Percentiles rank a stretch among this genome's conserved stretches.
Conservation (phyloP, 2,329 filamentous ascomycete species). For the Sclerotinia spermophila region DNA sequence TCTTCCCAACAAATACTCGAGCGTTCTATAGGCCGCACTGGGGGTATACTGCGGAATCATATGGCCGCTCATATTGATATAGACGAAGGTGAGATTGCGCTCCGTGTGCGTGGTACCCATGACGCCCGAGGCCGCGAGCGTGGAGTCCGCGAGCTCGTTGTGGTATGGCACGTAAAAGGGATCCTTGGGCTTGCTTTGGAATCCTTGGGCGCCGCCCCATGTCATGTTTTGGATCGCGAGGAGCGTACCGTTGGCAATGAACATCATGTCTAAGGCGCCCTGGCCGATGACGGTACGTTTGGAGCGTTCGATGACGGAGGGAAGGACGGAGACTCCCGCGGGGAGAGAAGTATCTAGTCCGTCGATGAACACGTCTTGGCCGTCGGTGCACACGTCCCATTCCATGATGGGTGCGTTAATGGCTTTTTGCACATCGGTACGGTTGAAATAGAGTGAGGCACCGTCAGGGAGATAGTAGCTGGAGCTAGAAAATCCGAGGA, state of each 20-base stretch:
- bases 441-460: constrained; percentile 59
- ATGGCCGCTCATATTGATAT: constrained; percentile 51
- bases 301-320: constrained; percentile 68
- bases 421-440: constrained; percentile 57
- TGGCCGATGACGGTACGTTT: constrained; percentile 72
- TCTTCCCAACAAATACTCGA: constrained; percentile 73
- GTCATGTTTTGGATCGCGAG: constrained; percentile 67
- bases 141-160: constrained; percentile 63
- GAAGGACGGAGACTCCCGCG: constrained; percentile 56
- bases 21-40: constrained; percentile 62
- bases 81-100: constrained; percentile 61
- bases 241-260: constrained; percentile 58
- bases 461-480: constrained; percentile 61
- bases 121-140: constrained; percentile 63
- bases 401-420: constrained; percentile 59
- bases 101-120: constrained; percentile 70
- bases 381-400: constrained; percentile 55
- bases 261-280: constrained; percentile 52
- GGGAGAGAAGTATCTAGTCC: constrained; percentile 51
- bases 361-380: constrained; percentile 45
- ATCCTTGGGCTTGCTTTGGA: constrained; percentile 44
- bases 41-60: constrained; percentile 64
- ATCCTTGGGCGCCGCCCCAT: constrained; percentile 59
- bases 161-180: constrained; percentile 48
- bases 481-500: constrained; percentile 61